Conservation (phyloP, 208 protist species). For the Plasmodiophora brassicae region DNA sequence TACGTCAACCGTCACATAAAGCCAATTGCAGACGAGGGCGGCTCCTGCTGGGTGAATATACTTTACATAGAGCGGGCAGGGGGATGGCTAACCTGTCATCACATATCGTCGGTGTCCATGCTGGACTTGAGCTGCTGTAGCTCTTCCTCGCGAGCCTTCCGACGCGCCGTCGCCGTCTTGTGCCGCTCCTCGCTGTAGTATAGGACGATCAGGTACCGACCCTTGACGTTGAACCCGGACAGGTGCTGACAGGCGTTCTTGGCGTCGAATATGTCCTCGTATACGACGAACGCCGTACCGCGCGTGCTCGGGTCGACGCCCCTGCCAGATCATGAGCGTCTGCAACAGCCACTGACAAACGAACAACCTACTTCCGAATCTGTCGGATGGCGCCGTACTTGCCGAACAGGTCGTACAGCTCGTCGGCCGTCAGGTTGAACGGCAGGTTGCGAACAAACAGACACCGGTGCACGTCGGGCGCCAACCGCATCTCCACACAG, state of each 20-base stretch:
- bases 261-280: slow-evolving; percentile 83
- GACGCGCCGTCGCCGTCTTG: neutral
- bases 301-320: slow-evolving; percentile 67
- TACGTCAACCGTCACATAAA: too few relatives aligned
- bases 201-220: slow-evolving; percentile 48
- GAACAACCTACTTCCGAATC: slow-evolving; percentile 64
- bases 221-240: slow-evolving; percentile 74
- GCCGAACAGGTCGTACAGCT: slow-evolving; percentile 83
- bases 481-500: slow-evolving; percentile 59
- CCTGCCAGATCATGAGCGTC: slow-evolving; percentile 47
- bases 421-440: slow-evolving; percentile 74
- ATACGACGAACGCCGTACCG: slow-evolving; percentile 82
- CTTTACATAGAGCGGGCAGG: too few relatives aligned
- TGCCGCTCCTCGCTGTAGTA: slow-evolving; percentile 25
- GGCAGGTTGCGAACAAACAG: slow-evolving; percentile 77
- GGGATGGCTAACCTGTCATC: too few relatives aligned
- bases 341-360: neutral
- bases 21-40: too few relatives aligned
- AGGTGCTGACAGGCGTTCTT: slow-evolving; percentile 78
- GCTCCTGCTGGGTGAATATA: too few relatives aligned
- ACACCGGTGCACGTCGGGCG: slow-evolving; percentile 73
- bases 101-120: too few relatives aligned
- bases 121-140: too few relatives aligned
- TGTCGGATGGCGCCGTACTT: slow-evolving; percentile 79
- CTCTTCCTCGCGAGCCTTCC: neutral